phyloP scores from a whole-genome alignment of 805 yeast species.

The Cyberlindnera bimundalis region DNA sequence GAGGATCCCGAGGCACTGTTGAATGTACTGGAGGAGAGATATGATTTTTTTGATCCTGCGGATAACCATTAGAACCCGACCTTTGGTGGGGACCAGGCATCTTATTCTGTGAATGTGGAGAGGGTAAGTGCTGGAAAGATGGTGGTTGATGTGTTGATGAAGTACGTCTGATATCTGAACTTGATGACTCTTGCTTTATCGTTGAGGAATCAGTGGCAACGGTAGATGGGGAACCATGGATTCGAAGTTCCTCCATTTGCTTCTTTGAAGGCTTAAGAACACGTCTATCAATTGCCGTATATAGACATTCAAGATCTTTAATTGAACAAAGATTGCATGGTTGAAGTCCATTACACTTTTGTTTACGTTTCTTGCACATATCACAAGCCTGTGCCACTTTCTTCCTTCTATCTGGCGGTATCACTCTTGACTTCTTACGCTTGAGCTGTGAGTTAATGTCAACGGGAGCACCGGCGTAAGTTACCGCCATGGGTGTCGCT shows the following conservation, averaged over 20 bases:
- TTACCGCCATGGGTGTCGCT: too few relatives aligned
- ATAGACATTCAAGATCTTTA: conserved; percentile 32
- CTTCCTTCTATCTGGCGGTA: conserved; percentile 32
- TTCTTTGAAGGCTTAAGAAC: conserved; percentile 22
- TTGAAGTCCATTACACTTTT: conserved; percentile 30
- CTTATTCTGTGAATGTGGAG: too few relatives aligned
- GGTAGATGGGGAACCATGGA: too few relatives aligned
- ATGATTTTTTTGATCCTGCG: not conserved
- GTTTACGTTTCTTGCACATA: conserved; percentile 42
- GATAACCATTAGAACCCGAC: not conserved
- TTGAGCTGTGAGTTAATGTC: conserved; percentile 1
- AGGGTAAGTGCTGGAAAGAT: too few relatives aligned
- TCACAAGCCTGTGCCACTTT: conserved; percentile 48
- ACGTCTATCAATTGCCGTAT: conserved; percentile 26
- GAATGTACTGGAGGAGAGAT: too few relatives aligned
- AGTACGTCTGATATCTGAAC: too few relatives aligned
- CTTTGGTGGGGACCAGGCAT: not conserved
- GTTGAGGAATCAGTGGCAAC: too few relatives aligned
- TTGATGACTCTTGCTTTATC: too few relatives aligned
- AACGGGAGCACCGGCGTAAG: conserved; percentile 10
- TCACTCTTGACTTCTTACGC: conserved; percentile 23
- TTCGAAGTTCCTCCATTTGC: conserved; percentile 4
- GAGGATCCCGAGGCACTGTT: too few relatives aligned
- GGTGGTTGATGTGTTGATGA: too few relatives aligned
- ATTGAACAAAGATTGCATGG: conserved; percentile 36